Evolutionary conservation across 2,329 filamentous ascomycete genomes (phyloP), one percentile per base, ranked within the genome.

Genomic region (Epichloe scottii): DNA sequence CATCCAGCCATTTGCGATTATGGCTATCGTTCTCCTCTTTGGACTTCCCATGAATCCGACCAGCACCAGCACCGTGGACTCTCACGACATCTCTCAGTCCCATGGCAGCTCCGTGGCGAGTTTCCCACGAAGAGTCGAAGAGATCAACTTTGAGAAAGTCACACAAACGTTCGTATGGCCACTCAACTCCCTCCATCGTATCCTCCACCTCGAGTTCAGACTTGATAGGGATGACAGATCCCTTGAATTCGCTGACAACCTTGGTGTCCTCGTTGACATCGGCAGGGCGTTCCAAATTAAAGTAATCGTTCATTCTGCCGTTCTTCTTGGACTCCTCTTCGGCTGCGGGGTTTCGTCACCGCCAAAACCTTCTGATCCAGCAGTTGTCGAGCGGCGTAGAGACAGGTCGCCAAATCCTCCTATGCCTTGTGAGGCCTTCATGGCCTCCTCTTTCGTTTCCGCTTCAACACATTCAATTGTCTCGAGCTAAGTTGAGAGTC

Each of bases 221-320:
- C 65, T 95, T 93, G 63, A 95, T 88, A 2, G 87, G 81, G 10
- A 88, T 72, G 3, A 82, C 71, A 2, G 84, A 78, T 3, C 93
- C 94, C 65, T 97, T 97, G 73, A 95, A 97, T 62, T 98, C 93
- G 43, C 89, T 88, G 26, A 97, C 86, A 15, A 98, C 82, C 64
- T 96, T 96, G 5, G 83, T 82, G 46, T 95, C 88, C 63, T 98
- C 93, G 55, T 97, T 90, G 3, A 85, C 77, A 42, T 87, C 84
- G 35, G 79, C 73, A 17, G 81, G 81, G 48, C 89, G 81, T 17
- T 96, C 91, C 15, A 96, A 76, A 33, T 82, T 94, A 68, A 98
- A 96, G 66, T 95, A 97, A 59, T 98, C 93, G 19, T 79, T 72
- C 59, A 81, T 73, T 59, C 82, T 81, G 44, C 79, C 81, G 56